phyloP scores from a whole-genome alignment of 176 grass and related monocot genomes.

The Alopecurus myosuroides region DNA sequence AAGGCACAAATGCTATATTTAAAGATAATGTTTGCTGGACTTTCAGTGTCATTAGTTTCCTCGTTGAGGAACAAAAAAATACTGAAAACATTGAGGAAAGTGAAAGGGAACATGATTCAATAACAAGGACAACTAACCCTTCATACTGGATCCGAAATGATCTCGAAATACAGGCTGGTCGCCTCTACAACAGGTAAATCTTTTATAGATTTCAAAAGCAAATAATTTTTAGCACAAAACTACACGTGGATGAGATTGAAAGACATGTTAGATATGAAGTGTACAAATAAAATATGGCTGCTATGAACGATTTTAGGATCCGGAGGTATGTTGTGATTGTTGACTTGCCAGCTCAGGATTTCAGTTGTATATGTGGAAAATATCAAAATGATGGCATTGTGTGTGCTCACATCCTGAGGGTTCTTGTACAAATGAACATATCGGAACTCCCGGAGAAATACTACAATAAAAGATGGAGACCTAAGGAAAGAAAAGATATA shows the following conservation, averaged over 20 bases:
- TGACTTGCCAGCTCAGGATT: background rate
- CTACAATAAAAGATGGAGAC: background rate
- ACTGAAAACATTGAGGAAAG: background rate
- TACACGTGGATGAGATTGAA: too few relatives aligned
- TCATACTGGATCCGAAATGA: background rate
- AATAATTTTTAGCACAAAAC: too few relatives aligned
- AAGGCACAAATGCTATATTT: too few relatives aligned
- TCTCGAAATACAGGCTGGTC: too few relatives aligned
- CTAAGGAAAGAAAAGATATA: background rate
- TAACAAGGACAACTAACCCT: background rate
- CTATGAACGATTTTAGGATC: background rate
- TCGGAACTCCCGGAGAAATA: background rate
- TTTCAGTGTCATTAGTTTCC: background rate
- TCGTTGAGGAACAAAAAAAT: background rate
- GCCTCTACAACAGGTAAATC: too few relatives aligned
- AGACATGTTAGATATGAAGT: background rate
- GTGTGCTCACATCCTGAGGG: background rate
- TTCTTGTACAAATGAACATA: background rate
- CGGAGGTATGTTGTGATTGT: background rate
- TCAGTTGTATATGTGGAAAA: background rate
- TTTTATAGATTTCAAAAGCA: too few relatives aligned
- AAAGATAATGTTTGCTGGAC: background rate
- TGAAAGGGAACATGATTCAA: background rate
- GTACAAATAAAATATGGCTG: background rate
- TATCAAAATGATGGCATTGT: background rate